Base-by-base conservation (phyloP, 2,329 filamentous ascomycete species). In the Acephala macrosclerotiorum region DNA sequence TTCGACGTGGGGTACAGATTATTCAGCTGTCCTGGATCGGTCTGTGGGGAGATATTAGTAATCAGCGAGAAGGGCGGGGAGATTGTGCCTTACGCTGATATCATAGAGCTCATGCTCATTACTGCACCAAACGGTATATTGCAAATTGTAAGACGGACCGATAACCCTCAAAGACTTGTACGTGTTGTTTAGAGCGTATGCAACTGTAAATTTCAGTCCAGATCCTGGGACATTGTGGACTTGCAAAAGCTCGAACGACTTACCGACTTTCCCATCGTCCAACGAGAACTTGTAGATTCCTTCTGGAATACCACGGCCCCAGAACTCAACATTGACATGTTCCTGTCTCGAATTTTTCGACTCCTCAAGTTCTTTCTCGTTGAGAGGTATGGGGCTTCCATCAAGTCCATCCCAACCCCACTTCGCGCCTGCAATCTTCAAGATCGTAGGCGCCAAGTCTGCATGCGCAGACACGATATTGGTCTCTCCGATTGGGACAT, bases 101-200 rank as follows among this genome's bases (percentile, higher is more conserved):
- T 91, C 83, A 73, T 91, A 92, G 1, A 90, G 81, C 74, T 92
- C 89, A 63, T 87, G 85, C 72, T 91, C 88, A 60, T 87, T 87
- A 16, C 79, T 89, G 72, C 90, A 92, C 89, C 89, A 92, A 0
- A 91, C 87, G 0, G 87, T 84, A 71, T 92, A 92, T 67, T 88
- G 87, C 5, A 91, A 74, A 71, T 84, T 86, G 72, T 91, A 91
- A 4, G 78, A 76, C 3, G 80, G 66, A 0, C 79, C 75, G 22
- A 82, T 75, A 1, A 85, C 66, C 14, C 83, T 76, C 3, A 85
- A 63, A 0, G 75, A 79, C 69, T 85, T 85, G 74, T 84, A 85
- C 0, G 82, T 85, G 68, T 84, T 85, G 67, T 82, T 82, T 20
- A 22, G 12, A 7, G 72, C 70, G 55, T 73, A 75, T 6, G 26